Conservation (phyloP, 129 eudicot genomes). For the Gnaphalium uliginosum region DNA sequence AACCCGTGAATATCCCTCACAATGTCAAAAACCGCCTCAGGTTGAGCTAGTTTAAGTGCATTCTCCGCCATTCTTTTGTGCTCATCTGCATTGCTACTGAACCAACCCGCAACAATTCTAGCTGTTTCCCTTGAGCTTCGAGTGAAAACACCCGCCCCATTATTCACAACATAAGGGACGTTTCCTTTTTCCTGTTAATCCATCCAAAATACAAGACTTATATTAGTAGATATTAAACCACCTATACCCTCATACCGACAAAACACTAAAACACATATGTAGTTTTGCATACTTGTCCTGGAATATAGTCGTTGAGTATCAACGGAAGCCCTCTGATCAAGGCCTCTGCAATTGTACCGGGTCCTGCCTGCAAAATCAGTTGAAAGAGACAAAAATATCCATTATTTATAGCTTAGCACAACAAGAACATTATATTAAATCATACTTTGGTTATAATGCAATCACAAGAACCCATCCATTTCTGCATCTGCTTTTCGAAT, state of each 20-base stretch:
- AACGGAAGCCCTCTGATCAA: conserved; percentile 93
- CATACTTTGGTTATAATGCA: conserved; percentile 90
- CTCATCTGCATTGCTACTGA: conserved; percentile 68
- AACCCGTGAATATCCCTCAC: conserved; percentile 88
- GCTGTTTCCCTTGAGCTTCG: conserved; percentile 78
- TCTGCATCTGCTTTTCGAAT: conserved; percentile 88
- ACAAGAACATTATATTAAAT: neutral
- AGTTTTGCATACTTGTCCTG: conserved; percentile 73
- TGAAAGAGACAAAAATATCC: neutral
- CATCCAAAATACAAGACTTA: neutral
- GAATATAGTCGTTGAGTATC: conserved; percentile 93
- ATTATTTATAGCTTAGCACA: no score
- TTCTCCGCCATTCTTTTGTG: conserved; percentile 74
- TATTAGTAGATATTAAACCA: neutral
- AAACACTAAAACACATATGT: neutral
- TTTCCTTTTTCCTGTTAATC: conserved; percentile 77
- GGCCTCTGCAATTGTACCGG: conserved; percentile 95
- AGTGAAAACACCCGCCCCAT: conserved; percentile 88
- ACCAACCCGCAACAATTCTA: conserved; percentile 75
- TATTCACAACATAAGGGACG: conserved; percentile 88
- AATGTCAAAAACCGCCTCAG: conserved; percentile 86
- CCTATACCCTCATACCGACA: neutral
- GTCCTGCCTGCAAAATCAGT: conserved; percentile 67
- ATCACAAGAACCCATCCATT: conserved; percentile 99
- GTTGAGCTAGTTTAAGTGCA: conserved; percentile 82